Evolutionary conservation across 306 rosid genomes (phyloP), one percentile per base, ranked within the genome.

Genomic region (Prunus fruticosa): DNA sequence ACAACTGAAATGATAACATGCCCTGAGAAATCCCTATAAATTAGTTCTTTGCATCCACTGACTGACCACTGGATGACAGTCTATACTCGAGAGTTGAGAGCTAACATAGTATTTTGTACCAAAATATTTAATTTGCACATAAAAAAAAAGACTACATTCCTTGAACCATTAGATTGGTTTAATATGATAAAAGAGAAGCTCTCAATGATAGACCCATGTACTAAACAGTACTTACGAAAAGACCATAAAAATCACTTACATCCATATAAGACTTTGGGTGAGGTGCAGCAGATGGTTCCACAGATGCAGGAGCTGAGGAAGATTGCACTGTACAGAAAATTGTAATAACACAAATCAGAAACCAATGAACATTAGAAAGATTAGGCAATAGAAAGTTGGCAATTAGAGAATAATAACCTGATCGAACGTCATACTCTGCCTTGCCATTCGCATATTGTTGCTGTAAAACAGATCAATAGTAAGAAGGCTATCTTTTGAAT

Each of bases 231-330:
- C 10, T 16, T 69, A 62, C 23, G 69, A 75, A 76, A 72, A 34
- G 64, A 45, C 60, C 41, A n/a, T 16, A 62, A 67, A 62, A 71
- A 62, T 27, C 10, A 73, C 85, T 78, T 87, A 89, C 99, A 73
- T 92, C 97, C 87, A 70, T 85, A 71, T 89, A 92, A 74, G 96
- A 89, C 84, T 92, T 91, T 52, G 98, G 85, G 80, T 89, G 97
- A 77, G 86, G 97, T 77, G 88, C 89, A 69, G 80, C 57, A 34
- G 92, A 64, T 76, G 90, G 89, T 87, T 92, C 97, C 56, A 82
- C 83, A 75, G 90, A 65, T 69, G 79, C 78, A 82, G 99, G 90
- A 52, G 93, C 87, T 19, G 97, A 87, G 81, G 88, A 86, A 75
- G 97, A 89, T 87, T 91, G 87, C 87, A 86, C 98, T 91, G 96